Base-by-base conservation (phyloP, 129 eudicot species). In the Escallonia herrerae region DNA sequence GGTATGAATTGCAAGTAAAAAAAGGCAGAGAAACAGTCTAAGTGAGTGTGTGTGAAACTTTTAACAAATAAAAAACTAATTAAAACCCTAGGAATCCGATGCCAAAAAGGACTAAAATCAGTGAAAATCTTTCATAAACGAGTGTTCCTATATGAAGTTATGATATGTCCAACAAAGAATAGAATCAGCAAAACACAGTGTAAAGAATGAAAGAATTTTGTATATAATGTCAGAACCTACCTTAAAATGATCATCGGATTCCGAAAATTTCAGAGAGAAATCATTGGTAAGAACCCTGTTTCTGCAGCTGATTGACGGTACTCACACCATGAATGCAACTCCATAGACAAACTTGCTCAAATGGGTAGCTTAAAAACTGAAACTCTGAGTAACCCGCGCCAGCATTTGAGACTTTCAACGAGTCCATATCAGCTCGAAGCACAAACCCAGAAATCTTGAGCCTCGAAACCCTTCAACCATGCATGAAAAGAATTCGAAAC, bases 181-280 rank as follows among this genome's bases (percentile, higher is more conserved):
- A 68, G 74, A 70, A 80, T 74, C 53, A 74, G 33, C 55, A 52
- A 43, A 70, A 66, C 58, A 54, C 61, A 75, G 41, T 9, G 42
- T 22, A 81, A 81, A 86, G 83, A 83, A 86, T 85, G 76, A 82
- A 87, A 84, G 83, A 82, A 84, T 62, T 75, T 33, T 65, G 53
- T 49, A 22, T 11, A 82, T 47, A 51, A 80, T 54, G 45, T 3
- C 40, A 44, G 42, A 58, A 67, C 62, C 87, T 71, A 87, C 76
- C 79, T 54, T 50, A 67, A 80, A 76, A 73, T 73, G 79, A 79
- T 79, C 91, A 90, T 90, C 89, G 90, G 97, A 86, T 90, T 83
- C 89, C 89, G 40, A 71, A 82, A 74, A 22, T 42, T 69, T 79
- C 64, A 61, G 58, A 60, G 57, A 22, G 47, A 70, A 69, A 55